phyloP scores from a whole-genome alignment of 2,329 filamentous ascomycete genomes.

The Venturia carpophila region DNA sequence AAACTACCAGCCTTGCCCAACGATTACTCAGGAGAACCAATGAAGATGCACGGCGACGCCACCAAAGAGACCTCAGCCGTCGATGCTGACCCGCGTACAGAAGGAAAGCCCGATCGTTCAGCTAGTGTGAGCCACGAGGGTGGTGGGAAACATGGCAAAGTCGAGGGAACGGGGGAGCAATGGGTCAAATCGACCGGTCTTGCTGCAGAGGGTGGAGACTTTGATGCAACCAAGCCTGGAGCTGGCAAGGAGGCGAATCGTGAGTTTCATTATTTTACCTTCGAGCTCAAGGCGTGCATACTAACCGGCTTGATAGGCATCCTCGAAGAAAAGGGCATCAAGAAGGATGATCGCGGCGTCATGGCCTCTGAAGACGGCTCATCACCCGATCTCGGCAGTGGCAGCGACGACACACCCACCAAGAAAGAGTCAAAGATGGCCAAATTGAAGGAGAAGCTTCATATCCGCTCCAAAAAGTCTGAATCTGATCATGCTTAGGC shows the following conservation, averaged over 20 bases:
- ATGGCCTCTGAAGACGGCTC: not conserved
- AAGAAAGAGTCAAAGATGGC: slow-evolving; percentile 36
- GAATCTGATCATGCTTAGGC: slow-evolving; percentile 20
- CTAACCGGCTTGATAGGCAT: slow-evolving; percentile 40
- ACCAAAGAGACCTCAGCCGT: slow-evolving; percentile 5
- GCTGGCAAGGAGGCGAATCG: slow-evolving; percentile 60
- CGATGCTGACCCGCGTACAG: not conserved
- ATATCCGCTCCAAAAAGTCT: slow-evolving; percentile 33
- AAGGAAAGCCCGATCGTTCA: slow-evolving; percentile 21
- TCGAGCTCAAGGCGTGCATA: slow-evolving; percentile 26
- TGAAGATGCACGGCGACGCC: slow-evolving; percentile 24
- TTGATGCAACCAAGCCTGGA: slow-evolving; percentile 52
- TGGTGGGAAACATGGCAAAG: slow-evolving; percentile 25
- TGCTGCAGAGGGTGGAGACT: slow-evolving; percentile 57
- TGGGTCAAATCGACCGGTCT: slow-evolving; percentile 53
- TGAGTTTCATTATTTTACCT: slow-evolving; percentile 30
- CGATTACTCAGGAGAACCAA: slow-evolving; percentile 26
- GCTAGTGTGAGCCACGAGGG: slow-evolving; percentile 21
- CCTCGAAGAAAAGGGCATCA: slow-evolving; percentile 46
- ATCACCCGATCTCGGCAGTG: slow-evolving; percentile 21
- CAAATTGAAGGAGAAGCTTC: slow-evolving; percentile 64
- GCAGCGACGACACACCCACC: slow-evolving; percentile 20
- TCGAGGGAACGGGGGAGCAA: slow-evolving; percentile 45
- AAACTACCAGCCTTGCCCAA: slow-evolving; percentile 22
- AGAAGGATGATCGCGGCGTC: slow-evolving; percentile 9